A percentile compares a stretch with the other conserved stretches of the same genome.
These are phyloP conservation scores for Sporormia fimetaria DNA, from an alignment of 495 filamentous ascomycete species.

Conservation along the genomic window DNA sequence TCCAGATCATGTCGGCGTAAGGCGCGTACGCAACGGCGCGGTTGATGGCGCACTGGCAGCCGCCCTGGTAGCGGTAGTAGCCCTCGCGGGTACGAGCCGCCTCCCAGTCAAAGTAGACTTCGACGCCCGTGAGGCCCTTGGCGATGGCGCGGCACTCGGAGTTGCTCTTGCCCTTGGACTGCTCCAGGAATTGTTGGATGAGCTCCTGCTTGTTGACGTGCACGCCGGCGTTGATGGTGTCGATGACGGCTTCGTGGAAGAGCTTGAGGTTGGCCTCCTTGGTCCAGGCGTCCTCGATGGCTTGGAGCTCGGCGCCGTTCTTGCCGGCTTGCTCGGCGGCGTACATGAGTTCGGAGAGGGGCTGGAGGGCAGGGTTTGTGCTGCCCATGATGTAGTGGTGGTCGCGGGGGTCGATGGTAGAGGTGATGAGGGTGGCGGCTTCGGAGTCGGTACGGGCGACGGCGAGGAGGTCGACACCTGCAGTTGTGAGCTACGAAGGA, in stretches of 20 bases:
- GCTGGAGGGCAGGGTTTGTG: constrained; percentile 75
- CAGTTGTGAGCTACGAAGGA: constrained; percentile 9
- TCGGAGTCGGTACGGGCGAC: constrained; percentile 95
- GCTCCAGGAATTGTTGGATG: constrained; percentile 50
- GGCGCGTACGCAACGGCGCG: constrained; percentile 86
- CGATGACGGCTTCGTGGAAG: constrained; percentile 80
- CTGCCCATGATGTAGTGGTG: constrained; percentile 84
- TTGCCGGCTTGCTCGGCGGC: constrained; percentile 76
- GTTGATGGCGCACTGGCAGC: constrained; percentile 85
- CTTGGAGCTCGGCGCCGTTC: constrained; percentile 67
- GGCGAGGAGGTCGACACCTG: constrained; percentile 70
- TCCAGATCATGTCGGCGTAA: constrained; percentile 94
- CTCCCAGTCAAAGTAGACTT: constrained; percentile 92
- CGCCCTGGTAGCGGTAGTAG: constrained; percentile 84
- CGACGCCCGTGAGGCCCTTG: constrained; percentile 64
- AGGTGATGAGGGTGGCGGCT: constrained; percentile 92
- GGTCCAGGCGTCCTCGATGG: constrained; percentile 84
- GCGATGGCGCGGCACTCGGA: constrained; percentile 72
- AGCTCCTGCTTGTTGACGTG: constrained; percentile 57
- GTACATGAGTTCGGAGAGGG: constrained; percentile 83
- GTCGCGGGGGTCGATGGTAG: constrained; percentile 88
- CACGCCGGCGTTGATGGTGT: constrained; percentile 58
- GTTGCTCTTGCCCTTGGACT: constrained; percentile 75
- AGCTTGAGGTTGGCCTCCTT: constrained; percentile 75
- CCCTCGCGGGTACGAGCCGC: constrained; percentile 82